Base-by-base conservation (phyloP, 2,329 filamentous ascomycete genomes). In the Sarocladiaceae sp. region DNA sequence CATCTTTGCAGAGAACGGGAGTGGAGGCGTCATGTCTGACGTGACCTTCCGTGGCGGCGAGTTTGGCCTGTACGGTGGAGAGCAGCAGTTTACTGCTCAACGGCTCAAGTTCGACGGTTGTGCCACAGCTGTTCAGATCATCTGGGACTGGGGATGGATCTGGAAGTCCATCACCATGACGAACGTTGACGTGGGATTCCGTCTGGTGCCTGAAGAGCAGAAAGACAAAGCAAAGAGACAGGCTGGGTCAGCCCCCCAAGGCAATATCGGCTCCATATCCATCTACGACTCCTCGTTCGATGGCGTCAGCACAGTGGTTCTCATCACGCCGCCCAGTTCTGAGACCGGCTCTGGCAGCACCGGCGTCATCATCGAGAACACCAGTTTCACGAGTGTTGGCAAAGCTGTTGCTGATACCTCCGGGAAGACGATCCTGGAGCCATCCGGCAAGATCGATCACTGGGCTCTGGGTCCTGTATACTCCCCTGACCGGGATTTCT, bases 361-460 rank as follows among this genome's bases (percentile, higher is more conserved):
- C 57, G 88, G 87, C 48, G 88, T 96, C 35, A 76, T 95, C 52
- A 64, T 97, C 10, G 87, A 95, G 67, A 96, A 96, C 53, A 87
- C 94, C 26, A 88, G 96, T 66, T 88, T 96, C 66, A 67, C 64
- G 51, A 82, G 79, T 45, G 80, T 86, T 44, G 72, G 75, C 6
- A 72, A 77, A 19, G 88, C 87, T 24, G 77, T 97, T 44, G 62
- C 68, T 16, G 70, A 68, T 49, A 82, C 79, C 35, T 69, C 74
- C 33, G 63, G 67, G 4, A 70, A 70, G n/a, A n/a, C n/a, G 2
- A 69, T 95, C 34, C 75, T 96, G 23, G 66, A 70, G 2, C 88
- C 88, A 48, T 85, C 85, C 55, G 69, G 74, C 37, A 76, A 81
- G 50, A 73, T 96, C 47, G 61, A 69, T 2, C 82, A 81, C 4